phyloP scores from a whole-genome alignment of 164 flowering plant genomes.

The Sextonia rubra region DNA sequence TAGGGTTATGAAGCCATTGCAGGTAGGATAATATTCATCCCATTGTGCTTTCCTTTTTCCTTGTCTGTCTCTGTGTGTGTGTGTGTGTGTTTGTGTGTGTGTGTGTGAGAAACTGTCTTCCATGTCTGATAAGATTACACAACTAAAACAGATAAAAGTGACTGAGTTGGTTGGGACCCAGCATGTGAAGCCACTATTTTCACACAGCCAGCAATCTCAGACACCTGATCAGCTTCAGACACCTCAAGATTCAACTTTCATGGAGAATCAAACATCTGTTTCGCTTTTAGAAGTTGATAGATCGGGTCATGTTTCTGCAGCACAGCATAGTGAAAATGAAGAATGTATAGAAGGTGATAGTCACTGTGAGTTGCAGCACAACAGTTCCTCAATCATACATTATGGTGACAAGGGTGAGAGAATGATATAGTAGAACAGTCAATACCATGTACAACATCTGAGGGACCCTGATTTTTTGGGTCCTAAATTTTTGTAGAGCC shows the following conservation, averaged over 20 bases:
- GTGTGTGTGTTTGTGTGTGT: no score
- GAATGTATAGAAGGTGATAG: slow-evolving; percentile 35
- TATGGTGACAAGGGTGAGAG: slow-evolving; percentile 10
- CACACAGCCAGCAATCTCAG: slow-evolving; percentile 13
- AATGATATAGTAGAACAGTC: slow-evolving; percentile 8
- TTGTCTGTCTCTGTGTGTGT: no score
- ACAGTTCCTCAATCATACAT: slow-evolving; percentile 1
- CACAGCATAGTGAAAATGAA: slow-evolving; percentile 16
- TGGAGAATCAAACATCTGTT: slow-evolving; percentile 2
- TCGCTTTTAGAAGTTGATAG: slow-evolving; percentile 10
- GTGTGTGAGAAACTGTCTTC: no score
- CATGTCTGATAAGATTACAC: neutral
- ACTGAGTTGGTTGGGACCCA: slow-evolving; percentile 33
- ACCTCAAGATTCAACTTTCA: neutral
- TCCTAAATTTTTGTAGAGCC: neutral
- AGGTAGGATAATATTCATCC: slow-evolving; percentile 35
- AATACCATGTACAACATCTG: slow-evolving; percentile 11
- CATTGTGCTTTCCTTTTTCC: neutral
- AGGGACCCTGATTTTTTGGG: slow-evolving; percentile 7
- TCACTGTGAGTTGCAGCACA: slow-evolving; percentile 39
- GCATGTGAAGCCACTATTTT: slow-evolving; percentile 14
- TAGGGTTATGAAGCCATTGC: slow-evolving; percentile 69
- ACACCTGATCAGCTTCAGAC: slow-evolving; percentile 14
- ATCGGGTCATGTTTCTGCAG: slow-evolving; percentile 6
- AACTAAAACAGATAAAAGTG: slow-evolving; percentile 49